Base-by-base conservation (phyloP, 805 yeast genomes). In the Wickerhamiella brachini region DNA sequence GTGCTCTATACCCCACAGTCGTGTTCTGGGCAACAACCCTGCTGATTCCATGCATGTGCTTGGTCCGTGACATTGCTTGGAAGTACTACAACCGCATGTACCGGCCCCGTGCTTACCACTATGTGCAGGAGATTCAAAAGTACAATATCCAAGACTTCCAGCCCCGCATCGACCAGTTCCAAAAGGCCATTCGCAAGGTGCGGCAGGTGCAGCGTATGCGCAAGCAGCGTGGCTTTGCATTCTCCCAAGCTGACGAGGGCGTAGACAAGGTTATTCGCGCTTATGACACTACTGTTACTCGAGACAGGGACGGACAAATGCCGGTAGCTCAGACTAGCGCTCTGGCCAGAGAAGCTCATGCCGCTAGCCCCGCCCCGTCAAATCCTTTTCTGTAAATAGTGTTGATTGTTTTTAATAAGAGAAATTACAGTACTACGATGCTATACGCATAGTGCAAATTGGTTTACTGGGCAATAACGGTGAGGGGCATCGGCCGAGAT, bases 161-260 rank as follows among this genome's bases (percentile, higher is more conserved):
- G 57, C 98, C 99, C n/a, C 79, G 96, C 59, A 80, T 89, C 77
- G 95, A 88, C 59, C 95, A 89, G 56, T 93, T 93, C 74, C 98
- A 93, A 67, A 88, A 84, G 65, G 97, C 97, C 5, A 93, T 93
- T 51, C 77, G 97, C 63, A 93, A 88, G 64, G 97, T 93, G 22
- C 82, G 99, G 68, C 99, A 94, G 68, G 97, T 93, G 39, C 95
- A 90, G 67, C 78, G 99, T 67, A 90, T 93, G 85, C 85, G 94
- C 65, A 93, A 93, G 63, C 98, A 93, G 69, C 81, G 97, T 68
- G 99, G 99, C 5, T 93, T 86, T 73, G 99, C 99, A 1, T 93
- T 93, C 62, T 88, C 97, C 6, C 97, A 93, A 67, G 88, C 85
- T 46, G 95, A 87, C 56, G 95, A 85, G 64, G 95, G 95, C 46